phyloP scores from a whole-genome alignment of 2,329 filamentous ascomycete genomes.

The Cladosporium austrohemisphaericum region DNA sequence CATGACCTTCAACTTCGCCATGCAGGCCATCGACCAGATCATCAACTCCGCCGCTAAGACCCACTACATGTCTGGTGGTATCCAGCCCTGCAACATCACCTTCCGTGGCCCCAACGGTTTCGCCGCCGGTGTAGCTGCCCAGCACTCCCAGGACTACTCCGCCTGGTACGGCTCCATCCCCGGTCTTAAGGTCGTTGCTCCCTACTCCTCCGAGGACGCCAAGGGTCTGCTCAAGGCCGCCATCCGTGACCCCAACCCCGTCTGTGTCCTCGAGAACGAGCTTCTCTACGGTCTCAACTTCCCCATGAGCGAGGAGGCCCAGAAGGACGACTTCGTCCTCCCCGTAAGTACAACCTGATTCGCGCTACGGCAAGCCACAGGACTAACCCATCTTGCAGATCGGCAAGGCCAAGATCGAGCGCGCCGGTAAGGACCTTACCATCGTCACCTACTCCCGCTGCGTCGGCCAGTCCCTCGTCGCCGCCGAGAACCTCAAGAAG shows the following conservation, averaged over 20 bases:
- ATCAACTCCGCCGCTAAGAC: conserved; percentile 99
- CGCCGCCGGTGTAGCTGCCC: conserved; percentile 87
- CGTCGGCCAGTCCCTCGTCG: conserved; percentile 84
- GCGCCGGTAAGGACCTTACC: conserved; percentile 90
- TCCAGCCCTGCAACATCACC: conserved; percentile 99
- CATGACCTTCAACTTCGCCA: conserved; percentile 99
- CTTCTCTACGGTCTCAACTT: conserved; percentile 87
- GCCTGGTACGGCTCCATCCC: conserved; percentile 99
- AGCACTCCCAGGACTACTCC: conserved; percentile 98
- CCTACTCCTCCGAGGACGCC: conserved; percentile 95
- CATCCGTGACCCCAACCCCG: conserved; percentile 96
- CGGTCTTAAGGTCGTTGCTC: conserved; percentile 91
- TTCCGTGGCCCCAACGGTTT: conserved; percentile 99
- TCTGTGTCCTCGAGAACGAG: conserved; percentile 63
- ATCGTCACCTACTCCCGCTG: conserved; percentile 93
- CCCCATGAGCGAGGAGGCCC: conserved; percentile 95
- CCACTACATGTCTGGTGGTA: conserved; percentile 99
- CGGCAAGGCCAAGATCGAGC: conserved; percentile 99
- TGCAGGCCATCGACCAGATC: conserved; percentile 99
- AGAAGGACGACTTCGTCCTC: conserved; percentile 93
- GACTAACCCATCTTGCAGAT: conserved; percentile 48
- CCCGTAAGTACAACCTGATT: conserved; percentile 48
- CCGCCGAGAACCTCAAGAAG: conserved; percentile 87
- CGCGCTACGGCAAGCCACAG: too few relatives aligned
- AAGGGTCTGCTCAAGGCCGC: conserved; percentile 97